Evolutionary conservation across 345 rosid species (phyloP).

Genomic region (Rhizophora mangle): DNA sequence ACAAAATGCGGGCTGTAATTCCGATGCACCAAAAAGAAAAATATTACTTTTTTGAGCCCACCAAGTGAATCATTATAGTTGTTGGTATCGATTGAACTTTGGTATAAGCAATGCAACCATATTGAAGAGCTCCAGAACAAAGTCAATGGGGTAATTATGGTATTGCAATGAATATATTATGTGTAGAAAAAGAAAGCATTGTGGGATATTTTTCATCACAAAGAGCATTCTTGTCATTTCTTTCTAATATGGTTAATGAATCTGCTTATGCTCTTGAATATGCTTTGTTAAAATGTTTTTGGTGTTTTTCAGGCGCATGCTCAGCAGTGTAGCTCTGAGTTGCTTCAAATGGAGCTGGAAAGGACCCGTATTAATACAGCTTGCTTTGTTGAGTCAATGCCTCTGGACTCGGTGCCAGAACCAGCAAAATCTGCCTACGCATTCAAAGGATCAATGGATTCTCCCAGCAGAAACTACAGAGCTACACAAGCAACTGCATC

Average conservation of each 20-base stretch:
- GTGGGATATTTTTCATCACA: neutral
- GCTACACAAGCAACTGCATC: slow-evolving; percentile 44
- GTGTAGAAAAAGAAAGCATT: neutral
- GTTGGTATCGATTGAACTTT: too few species aligned
- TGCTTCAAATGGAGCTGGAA: slow-evolving; percentile 80
- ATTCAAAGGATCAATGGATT: slow-evolving; percentile 61
- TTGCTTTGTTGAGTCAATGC: slow-evolving; percentile 70
- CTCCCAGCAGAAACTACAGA: slow-evolving; percentile 48
- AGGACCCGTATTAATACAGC: slow-evolving; percentile 89
- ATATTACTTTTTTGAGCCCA: neutral
- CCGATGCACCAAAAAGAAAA: neutral
- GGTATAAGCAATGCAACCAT: neutral
- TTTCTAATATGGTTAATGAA: too few species aligned
- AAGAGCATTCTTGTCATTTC: neutral
- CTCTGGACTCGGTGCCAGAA: slow-evolving; percentile 59
- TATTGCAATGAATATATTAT: neutral
- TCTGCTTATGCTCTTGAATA: neutral
- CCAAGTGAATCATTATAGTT: neutral
- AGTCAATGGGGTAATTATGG: neutral
- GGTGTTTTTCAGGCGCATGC: slow-evolving; percentile 57
- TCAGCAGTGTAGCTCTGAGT: slow-evolving; percentile 72
- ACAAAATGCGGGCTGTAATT: neutral
- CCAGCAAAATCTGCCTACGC: slow-evolving; percentile 60
- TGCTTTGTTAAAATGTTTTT: neutral
- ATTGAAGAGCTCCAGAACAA: neutral